Evolutionary conservation across 495 filamentous ascomycete species (phyloP), one percentile per base, ranked within the genome.

Genomic region (Diplogelasinospora grovesii): DNA sequence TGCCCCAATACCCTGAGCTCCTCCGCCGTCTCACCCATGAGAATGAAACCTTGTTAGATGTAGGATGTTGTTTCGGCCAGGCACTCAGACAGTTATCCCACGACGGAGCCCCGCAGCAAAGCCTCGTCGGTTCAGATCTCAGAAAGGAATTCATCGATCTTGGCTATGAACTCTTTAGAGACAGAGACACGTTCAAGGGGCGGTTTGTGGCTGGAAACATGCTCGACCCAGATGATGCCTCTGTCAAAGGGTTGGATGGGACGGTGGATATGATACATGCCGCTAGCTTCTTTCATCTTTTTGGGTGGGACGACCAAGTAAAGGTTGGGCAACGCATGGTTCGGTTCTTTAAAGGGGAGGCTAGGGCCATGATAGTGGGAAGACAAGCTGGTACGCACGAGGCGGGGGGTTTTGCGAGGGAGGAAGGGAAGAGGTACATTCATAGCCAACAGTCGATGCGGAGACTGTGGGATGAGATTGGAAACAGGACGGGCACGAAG

Each of bases 211-310:
- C 52, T 4, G 60, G 45, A 1, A 67, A 81, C 45, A 60, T 83
- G 6, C 70, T 84, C 32, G 69, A 76, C 34, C 14, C 70, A 4
- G 54, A 54, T 2, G 30, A 41, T 23, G 20, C 33, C 11, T 15
- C 31, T 3, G 21, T 53, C 16, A 22, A 30, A 21, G 27, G 37
- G 0, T 47, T 80, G 18, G 46, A 62, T 6, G 66, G 67, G 7
- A 56, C 65, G 27, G 48, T 83, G 1, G 71, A 82, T 36, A 74
- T 83, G 19, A 50, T 81, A 22, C 69, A 78, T 44, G 63, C 70
- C 0, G 59, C 60, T 1, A 68, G 67, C 0, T 77, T 85, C 46
- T 71, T 85, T 29, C 79, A 83, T 39, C 61, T 83, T 5, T 85
- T 80, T 40, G 46, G 44, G n/a, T 75, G 60, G 48, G 64, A 71